Base-by-base conservation (phyloP, 306 rosid genomes). In the Ochetophila trinervis region DNA sequence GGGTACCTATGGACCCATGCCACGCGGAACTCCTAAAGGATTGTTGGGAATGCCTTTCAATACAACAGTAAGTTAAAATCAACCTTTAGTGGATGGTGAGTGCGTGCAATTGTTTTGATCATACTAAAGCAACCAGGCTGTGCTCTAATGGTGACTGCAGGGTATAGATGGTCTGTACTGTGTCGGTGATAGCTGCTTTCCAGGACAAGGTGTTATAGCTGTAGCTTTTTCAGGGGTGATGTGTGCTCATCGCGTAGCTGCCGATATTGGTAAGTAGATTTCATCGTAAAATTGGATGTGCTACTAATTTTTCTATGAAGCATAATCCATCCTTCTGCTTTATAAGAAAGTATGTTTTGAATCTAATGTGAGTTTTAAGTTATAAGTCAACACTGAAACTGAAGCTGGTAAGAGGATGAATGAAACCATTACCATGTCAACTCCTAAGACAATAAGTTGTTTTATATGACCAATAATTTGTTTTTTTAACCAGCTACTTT, bases 161-260 rank as follows among this genome's bases (percentile, higher is more conserved):
- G 78, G 87, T 30, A 80, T 90, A 72, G 84, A 83, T 66, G 91
- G 97, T 71, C 89, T 92, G 64, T 93, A 93, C 75, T 90, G 99
- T 78, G 99, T 90, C 62, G 99, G 99, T 61, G 99, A 93, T 81
- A 90, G 99, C 79, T 93, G 97, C 85, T 93, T 93, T 79, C 97
- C 99, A 0, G 97, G 99, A n/a, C 97, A 90, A 84, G 97, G 99
- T 62, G 99, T 93, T 70, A 93, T 90, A 55, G 96, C 99, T 17
- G 96, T 93, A 20, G 95, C 96, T 44, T 93, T 93, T 76, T 93
- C 96, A 0, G 99, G 99, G 73, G 87, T 93, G 35, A 93, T 93
- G 97, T 93, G 97, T 36, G 97, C 97, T 40, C 96, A 93, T 70
- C 91, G 99, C 30, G 96, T 93, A 10, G 96, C 97, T 71, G 96